phyloP scores from a whole-genome alignment of 1,284 basidiomycete species.

The Entoloma clypeatum region DNA sequence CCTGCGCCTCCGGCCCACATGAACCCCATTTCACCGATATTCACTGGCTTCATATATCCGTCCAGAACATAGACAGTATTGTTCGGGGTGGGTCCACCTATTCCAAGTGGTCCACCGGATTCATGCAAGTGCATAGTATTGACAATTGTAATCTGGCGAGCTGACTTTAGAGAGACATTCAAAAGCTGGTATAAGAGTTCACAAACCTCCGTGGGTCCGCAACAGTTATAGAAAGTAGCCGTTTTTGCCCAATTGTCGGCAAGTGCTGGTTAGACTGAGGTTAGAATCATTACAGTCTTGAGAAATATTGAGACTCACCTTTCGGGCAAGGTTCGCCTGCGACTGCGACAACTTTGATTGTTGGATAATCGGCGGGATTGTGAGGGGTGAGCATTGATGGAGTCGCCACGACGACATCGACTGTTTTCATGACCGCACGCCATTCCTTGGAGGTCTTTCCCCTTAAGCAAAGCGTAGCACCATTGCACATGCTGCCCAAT shows the following conservation, averaged over 20 bases:
- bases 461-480: conserved; percentile 51
- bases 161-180: neutral
- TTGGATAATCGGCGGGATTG: conserved; percentile 51
- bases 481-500: conserved; percentile 51
- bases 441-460: conserved; percentile 56
- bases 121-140: conserved; percentile 52
- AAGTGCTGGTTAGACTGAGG: conserved; percentile 32
- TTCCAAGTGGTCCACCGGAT: conserved; percentile 39
- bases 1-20: conserved; percentile 60
- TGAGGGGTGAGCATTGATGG: conserved; percentile 51
- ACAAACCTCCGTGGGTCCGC: conserved; percentile 46
- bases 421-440: conserved; percentile 52
- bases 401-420: conserved; percentile 54
- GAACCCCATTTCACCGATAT: conserved; percentile 48
- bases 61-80: conserved; percentile 55
- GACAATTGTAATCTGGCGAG: conserved; percentile 55
- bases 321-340: conserved; percentile 57
- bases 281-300: neutral
- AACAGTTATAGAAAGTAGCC: conserved; percentile 42
- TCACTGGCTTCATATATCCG: conserved; percentile 44
- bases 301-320: conserved; percentile 28
- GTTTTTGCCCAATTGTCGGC: conserved; percentile 47
- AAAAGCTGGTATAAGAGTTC: conserved; percentile 7
- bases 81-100: conserved; percentile 55
- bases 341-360: conserved; percentile 52